phyloP scores from a whole-genome alignment of 2,329 filamentous ascomycete genomes.

The Phialophora chinensis region DNA sequence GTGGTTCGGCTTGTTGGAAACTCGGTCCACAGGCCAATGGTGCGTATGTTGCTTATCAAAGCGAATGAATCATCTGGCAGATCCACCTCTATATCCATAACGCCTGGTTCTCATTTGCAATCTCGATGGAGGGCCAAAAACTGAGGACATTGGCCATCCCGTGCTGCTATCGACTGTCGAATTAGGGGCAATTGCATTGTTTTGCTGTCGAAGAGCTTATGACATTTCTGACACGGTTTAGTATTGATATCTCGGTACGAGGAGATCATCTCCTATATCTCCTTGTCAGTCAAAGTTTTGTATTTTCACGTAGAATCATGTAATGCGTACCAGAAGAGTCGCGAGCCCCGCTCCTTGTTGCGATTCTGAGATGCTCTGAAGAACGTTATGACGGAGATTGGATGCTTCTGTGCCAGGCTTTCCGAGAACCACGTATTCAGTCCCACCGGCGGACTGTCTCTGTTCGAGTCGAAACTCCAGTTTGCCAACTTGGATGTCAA shows the following conservation, averaged over 20 bases:
- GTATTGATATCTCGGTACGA: constrained; percentile 51
- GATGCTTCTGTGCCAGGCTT: constrained; percentile 41
- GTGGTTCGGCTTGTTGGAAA: not conserved
- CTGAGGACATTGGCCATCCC: constrained; percentile 29
- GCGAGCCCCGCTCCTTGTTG: constrained; percentile 46
- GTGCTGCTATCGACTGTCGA: constrained; percentile 41
- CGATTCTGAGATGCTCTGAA: constrained; percentile 42
- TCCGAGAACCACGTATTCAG: constrained; percentile 47
- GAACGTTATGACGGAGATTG: constrained; percentile 43
- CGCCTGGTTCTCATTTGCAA: constrained; percentile 16
- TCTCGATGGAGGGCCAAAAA: constrained; percentile 31
- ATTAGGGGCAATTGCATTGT: constrained; percentile 49
- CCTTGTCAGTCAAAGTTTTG: constrained; percentile 22
- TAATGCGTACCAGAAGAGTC: constrained; percentile 47
- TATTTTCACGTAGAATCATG: constrained; percentile 9
- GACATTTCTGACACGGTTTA: constrained; percentile 48
- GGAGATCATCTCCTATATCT: constrained; percentile 49
- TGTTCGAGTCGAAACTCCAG: constrained; percentile 45
- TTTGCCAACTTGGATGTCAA: constrained; percentile 40
- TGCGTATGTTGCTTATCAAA: not conserved
- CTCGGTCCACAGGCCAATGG: not conserved
- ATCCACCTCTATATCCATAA: not conserved
- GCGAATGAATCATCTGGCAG: not conserved
- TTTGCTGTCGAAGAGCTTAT: constrained; percentile 46
- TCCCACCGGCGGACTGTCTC: constrained; percentile 21